These are phyloP conservation scores for Juncus inflexus DNA, from an alignment of 176 grass and related monocot genomes.

Conservation along the genomic window DNA sequence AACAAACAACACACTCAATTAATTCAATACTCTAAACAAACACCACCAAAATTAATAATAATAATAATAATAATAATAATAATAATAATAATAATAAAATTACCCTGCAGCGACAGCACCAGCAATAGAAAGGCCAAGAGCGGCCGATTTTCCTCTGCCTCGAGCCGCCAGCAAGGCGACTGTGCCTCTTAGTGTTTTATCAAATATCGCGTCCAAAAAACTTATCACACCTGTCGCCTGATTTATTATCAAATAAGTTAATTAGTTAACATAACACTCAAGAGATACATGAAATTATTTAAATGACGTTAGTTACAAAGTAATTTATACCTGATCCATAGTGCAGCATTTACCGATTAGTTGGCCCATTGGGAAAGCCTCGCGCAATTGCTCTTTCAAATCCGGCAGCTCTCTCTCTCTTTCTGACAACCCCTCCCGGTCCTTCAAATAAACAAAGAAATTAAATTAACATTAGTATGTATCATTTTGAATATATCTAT, in stretches of 20 bases:
- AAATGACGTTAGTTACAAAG: not conserved
- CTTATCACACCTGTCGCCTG: constrained; percentile 80
- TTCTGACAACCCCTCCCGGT: constrained; percentile 71
- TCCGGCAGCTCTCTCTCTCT: constrained; percentile 78
- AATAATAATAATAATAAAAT: too few species aligned
- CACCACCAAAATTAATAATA: too few species aligned
- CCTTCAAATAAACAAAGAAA: constrained; percentile 39
- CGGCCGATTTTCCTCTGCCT: constrained; percentile 95
- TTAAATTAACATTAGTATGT: constrained; percentile 29
- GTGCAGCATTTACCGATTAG: constrained; percentile 93
- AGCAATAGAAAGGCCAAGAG: constrained; percentile 91
- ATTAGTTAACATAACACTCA: constrained; percentile 1
- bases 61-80: too few species aligned
- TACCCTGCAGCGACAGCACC: constrained; percentile 95
- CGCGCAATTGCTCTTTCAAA: constrained; percentile 77
- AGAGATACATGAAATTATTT: too few species aligned
- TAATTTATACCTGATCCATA: constrained; percentile 67
- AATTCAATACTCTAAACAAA: constrained; percentile 6
- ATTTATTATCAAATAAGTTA: constrained; percentile 21
- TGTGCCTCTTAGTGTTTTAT: constrained; percentile 69
- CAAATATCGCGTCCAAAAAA: constrained; percentile 92
- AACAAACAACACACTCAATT: too few species aligned
- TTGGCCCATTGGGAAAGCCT: constrained; percentile 82
- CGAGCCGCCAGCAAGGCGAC: constrained; percentile 91
- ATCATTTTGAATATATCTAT: not conserved